Evolutionary conservation across 352 stramenopile genomes (phyloP), one percentile per base, ranked within the genome.

Genomic region (Pythium utonaiense): DNA sequence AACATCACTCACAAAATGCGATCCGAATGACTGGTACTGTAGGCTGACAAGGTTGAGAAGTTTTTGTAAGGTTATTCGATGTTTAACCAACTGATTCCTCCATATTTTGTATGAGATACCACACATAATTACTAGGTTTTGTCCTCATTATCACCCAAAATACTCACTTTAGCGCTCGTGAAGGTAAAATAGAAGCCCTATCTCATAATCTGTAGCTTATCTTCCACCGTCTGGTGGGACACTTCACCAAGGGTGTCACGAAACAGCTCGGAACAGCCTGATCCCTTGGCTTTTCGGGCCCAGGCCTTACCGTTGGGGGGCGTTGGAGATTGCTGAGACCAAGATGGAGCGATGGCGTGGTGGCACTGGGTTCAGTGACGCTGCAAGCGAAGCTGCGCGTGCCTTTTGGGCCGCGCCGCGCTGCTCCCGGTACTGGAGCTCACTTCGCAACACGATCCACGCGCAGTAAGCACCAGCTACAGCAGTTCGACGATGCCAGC

Each of bases 271-370:
- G 36, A 49, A 49, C 41, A 49, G 19, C 19, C 41, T 49, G 41
- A 49, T 30, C 41, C 41, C n/a, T 27, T 28, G 3, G 22, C n/a
- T 3, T 28, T 14, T 49, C n/a, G 19, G 21, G 22, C 21, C 41
- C 19, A 4, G 41, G 19, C 19, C n/a, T 49, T 17, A 49, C 41
- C 41, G 41, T 49, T 49, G 21, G 41, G n/a, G n/a, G n/a, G 19
- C 36, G 13, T 21, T 19, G 36, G 36, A 44, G 36, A 44, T 27
- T 49, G 41, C 41, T 49, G 41, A 49, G n/a, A 49, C 41, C 41
- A 49, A 49, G 41, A 30, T 16, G 41, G 28, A 49, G 41, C 13
- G 41, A 28, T 49, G 41, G 41, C 41, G 41, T 49, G 41, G 41
- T 21, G 41, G 41, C 7, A 19, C 6, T 49, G 41, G 41, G 19